Base-by-base conservation (phyloP, 371 early-diverging fungal species). In the Dinochytrium kinnereticum region DNA sequence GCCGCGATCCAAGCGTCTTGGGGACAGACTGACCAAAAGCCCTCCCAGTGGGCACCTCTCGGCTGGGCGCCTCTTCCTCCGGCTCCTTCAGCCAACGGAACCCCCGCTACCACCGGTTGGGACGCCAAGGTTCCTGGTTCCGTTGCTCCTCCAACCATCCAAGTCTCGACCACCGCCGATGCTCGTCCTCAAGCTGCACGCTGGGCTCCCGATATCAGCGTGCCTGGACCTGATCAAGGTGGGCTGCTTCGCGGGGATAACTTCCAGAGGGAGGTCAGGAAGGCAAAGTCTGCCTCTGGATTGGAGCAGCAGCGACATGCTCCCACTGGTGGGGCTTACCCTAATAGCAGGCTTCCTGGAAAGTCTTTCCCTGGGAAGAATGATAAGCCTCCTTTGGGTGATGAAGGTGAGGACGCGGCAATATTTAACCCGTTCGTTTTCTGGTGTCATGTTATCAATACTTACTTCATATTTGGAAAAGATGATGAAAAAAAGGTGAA, bases 41-140 rank as follows among this genome's bases (percentile, higher is more conserved):
- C 49, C 49, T 44, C 49, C 49, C 49, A 44, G 49, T 21, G 49
- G 49, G 49, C n/a, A n/a, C n/a, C n/a, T n/a, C n/a, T n/a, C n/a
- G n/a, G n/a, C n/a, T 53, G 55, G 55, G 55, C 55, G 10, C 55
- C 55, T 26, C 5, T 26, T 24, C n/a, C n/a, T 5, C 26, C n/a
- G 55, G 55, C 26, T 15, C 55, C 55, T 5, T n/a, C n/a, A n/a
- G n/a, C n/a, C n/a, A n/a, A n/a, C n/a, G n/a, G n/a, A n/a, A 13
- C 26, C 55, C 55, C 55, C 55, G n/a, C 55, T 53, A 26, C 55
- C n/a, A 21, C 55, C 10, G 55, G 55, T 21, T 53, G 55, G 55
- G 55, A 53, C 55, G 26, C n/a, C 7, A 26, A 13, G 5, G 55
- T 53, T 26, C 13, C 13, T 13, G n/a, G n/a, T 21, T 5, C 13